phyloP scores from a whole-genome alignment of 352 stramenopile genomes.

The Phytopythium chamaehyphon region DNA sequence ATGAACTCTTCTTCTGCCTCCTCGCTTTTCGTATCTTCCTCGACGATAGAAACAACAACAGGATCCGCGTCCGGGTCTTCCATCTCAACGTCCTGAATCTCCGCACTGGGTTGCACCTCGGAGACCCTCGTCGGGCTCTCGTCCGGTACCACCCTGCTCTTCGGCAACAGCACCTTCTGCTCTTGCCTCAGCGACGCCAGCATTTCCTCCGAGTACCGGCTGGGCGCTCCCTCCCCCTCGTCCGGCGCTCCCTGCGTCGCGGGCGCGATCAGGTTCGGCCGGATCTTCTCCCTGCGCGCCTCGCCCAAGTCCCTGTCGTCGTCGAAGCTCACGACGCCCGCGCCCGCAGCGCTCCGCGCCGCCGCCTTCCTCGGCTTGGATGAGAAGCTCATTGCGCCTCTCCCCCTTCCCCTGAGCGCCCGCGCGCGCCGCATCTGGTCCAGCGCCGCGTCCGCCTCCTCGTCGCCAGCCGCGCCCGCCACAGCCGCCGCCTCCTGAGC shows the following conservation, averaged over 20 bases:
- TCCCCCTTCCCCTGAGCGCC: slow-evolving; percentile 17
- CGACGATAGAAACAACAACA: slow-evolving; percentile 9
- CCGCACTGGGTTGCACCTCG: background rate
- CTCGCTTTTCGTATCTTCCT: slow-evolving; percentile 15
- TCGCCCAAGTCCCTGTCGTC: slow-evolving; percentile 13
- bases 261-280: slow-evolving; percentile 45
- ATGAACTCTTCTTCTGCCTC: slow-evolving; percentile 62
- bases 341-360: slow-evolving; percentile 1
- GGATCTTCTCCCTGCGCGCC: slow-evolving; percentile 48
- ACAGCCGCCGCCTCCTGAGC: background rate
- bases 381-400: slow-evolving; percentile 33
- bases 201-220: slow-evolving; percentile 54
- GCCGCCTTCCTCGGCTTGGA: slow-evolving; percentile 18
- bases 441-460: slow-evolving; percentile 20
- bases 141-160: slow-evolving; percentile 2
- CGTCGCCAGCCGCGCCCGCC: too few relatives aligned
- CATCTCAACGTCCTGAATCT: slow-evolving; percentile 7
- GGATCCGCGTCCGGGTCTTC: slow-evolving; percentile 28
- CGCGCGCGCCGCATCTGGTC: slow-evolving; percentile 33
- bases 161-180: slow-evolving; percentile 55
- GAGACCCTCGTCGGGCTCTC: background rate
- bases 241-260: slow-evolving; percentile 17
- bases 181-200: slow-evolving; percentile 50
- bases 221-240: slow-evolving; percentile 11
- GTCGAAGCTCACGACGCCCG: slow-evolving; percentile 51